phyloP scores from a whole-genome alignment of 176 grass and related monocot genomes.

The Carex cristatella region DNA sequence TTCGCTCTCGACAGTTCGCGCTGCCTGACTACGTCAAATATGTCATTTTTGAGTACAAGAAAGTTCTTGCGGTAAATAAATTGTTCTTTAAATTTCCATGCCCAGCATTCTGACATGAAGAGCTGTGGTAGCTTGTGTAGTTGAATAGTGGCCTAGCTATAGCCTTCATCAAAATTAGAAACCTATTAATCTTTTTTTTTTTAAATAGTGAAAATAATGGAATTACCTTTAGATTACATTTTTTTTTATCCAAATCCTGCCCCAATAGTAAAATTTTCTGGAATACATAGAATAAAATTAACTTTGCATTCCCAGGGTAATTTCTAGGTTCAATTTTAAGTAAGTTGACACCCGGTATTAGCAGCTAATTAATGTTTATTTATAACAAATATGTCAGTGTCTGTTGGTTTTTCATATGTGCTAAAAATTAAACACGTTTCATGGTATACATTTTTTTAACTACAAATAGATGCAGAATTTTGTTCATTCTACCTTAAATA shows the following conservation, averaged over 20 bases:
- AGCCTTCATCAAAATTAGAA: not conserved
- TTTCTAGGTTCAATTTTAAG: not conserved
- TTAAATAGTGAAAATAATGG: not conserved
- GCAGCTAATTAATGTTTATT: not conserved
- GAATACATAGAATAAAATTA: not conserved
- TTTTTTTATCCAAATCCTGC: not conserved
- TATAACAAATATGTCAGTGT: not conserved
- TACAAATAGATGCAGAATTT: not conserved
- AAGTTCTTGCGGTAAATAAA: constrained; percentile 51
- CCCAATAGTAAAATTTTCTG: not conserved
- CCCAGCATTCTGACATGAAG: not conserved
- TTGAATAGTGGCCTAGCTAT: not conserved
- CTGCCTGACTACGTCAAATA: constrained; percentile 78
- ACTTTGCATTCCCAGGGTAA: not conserved
- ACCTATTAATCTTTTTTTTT: not conserved
- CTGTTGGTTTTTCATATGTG: not conserved
- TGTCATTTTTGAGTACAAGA: constrained; percentile 77
- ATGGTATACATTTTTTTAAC: not conserved
- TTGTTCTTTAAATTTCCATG: not conserved
- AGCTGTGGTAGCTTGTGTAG: not conserved
- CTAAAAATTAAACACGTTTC: not conserved
- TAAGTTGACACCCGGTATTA: not conserved
- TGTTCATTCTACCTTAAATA: not conserved
- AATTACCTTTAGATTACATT: not conserved
- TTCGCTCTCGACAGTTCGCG: constrained; percentile 67